Percentiles rank a stretch among this genome's conserved stretches.
Conservation (phyloP, 345 rosid genomes). For the Rhodamnia rubescens region DNA sequence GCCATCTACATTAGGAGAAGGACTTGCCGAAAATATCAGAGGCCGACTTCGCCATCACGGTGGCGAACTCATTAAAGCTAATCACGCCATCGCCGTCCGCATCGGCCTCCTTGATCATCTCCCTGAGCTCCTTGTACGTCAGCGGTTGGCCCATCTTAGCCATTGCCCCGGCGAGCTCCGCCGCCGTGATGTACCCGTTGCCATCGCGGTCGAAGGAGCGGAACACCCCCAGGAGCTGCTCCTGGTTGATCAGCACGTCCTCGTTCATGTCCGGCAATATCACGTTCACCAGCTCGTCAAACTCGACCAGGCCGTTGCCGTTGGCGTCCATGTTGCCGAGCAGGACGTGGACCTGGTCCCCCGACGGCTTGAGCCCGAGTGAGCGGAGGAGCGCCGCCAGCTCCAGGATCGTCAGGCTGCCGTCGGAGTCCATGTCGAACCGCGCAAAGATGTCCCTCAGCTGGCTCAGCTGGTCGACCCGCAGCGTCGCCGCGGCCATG, state of each 20-base stretch:
- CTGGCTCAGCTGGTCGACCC: constrained; percentile 16
- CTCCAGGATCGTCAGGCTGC: constrained; percentile 84
- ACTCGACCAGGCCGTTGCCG: constrained; percentile 70
- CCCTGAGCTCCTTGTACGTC: constrained; percentile 55
- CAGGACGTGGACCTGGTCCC: constrained; percentile 63
- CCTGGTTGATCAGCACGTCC: constrained; percentile 42
- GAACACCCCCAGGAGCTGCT: constrained; percentile 47
- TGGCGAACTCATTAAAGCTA: constrained; percentile 62
- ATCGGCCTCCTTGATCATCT: constrained; percentile 78
- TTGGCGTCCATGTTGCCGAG: constrained; percentile 70
- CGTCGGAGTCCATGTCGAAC: constrained; percentile 87
- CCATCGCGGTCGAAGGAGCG: constrained; percentile 68
- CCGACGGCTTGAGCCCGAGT: constrained; percentile 62
- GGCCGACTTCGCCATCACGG: constrained; percentile 65
- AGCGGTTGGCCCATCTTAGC: constrained; percentile 87
- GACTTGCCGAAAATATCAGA: constrained; percentile 32
- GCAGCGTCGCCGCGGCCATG: constrained; percentile 20
- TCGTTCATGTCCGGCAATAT: constrained; percentile 49
- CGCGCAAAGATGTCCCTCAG: constrained; percentile 48
- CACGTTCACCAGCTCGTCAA: constrained; percentile 58
- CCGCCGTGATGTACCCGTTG: constrained; percentile 67
- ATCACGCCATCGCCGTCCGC: constrained; percentile 72
- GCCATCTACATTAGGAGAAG: background rate
- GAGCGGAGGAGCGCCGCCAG: constrained; percentile 77
- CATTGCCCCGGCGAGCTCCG: constrained; percentile 74